Percentiles rank a stretch among this genome's conserved stretches.
Conservation (phyloP, 352 stramenopile species). For the Phytophthora pisi region DNA sequence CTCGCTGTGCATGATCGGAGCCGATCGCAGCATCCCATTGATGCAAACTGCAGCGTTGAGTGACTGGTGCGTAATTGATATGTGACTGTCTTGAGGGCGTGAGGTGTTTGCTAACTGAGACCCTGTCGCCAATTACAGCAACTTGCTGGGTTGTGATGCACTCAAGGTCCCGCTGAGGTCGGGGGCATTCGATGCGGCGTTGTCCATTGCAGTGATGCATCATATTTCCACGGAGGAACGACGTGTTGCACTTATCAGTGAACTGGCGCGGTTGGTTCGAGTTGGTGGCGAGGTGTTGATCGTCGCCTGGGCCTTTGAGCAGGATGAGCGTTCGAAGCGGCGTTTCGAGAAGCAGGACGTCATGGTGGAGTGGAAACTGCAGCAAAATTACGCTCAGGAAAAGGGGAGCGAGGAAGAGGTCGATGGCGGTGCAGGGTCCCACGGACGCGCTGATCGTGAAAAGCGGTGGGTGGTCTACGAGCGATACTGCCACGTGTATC, state of each 20-base stretch:
- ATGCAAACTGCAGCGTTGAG: conserved; percentile 49
- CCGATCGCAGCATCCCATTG: conserved; percentile 78
- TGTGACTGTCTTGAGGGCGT: not conserved
- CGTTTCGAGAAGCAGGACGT: conserved; percentile 81
- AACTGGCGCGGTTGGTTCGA: conserved; percentile 68
- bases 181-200: conserved; percentile 70
- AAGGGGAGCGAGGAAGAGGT: conserved; percentile 13
- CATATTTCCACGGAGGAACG: conserved; percentile 83
- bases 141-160: conserved; percentile 75
- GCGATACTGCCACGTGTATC: conserved; percentile 87
- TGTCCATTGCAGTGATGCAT: conserved; percentile 85
- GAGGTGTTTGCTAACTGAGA: conserved; percentile 4
- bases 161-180: conserved; percentile 67
- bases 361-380: conserved; percentile 88
- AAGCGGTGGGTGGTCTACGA: conserved; percentile 84
- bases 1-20: conserved; percentile 67
- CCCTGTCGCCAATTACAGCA: conserved; percentile 29
- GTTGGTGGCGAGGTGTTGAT: conserved; percentile 65
- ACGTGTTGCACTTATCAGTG: conserved; percentile 73
- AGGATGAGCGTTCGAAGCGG: conserved; percentile 78
- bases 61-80: conserved; percentile 35
- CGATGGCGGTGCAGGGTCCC: conserved; percentile 13
- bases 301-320: conserved; percentile 85
- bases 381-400: conserved; percentile 71
- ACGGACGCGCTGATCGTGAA: conserved; percentile 46